Percentiles rank a stretch among this genome's conserved stretches.
Conservation (phyloP, 169 alveolate genomes). For the Amoebophrya sp. region DNA sequence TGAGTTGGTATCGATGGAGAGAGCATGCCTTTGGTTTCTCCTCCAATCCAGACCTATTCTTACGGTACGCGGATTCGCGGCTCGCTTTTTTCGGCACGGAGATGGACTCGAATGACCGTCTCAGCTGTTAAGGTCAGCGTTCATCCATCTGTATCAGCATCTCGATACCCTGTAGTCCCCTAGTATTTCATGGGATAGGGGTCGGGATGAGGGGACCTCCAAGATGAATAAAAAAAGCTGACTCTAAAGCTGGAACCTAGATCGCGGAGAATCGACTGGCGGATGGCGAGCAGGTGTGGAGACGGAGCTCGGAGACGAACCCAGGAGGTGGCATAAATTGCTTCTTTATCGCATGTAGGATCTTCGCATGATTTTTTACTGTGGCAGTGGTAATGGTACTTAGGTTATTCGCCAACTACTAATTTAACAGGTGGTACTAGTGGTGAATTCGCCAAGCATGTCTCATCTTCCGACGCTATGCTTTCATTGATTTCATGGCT, state of each 20-base stretch:
- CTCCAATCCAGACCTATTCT: background rate
- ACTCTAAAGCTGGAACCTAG: constrained; percentile 6
- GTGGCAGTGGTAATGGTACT: background rate
- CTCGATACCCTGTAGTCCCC: too few species aligned
- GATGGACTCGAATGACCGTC: background rate
- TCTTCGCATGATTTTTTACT: background rate
- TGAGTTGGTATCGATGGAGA: background rate
- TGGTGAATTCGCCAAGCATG: too few species aligned
- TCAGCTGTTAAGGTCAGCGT: too few species aligned
- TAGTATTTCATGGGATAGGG: too few species aligned
- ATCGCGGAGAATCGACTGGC: background rate
- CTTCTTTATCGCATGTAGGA: background rate
- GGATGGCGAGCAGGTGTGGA: constrained; percentile 3
- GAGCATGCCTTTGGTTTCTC: background rate
- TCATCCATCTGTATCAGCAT: too few species aligned
- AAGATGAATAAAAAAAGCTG: too few species aligned
- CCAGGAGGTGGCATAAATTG: background rate
- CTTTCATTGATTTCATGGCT: too few species aligned
- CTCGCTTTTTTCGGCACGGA: background rate
- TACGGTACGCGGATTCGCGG: background rate
- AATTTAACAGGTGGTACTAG: too few species aligned
- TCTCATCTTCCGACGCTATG: too few species aligned
- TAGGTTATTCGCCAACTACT: too few species aligned
- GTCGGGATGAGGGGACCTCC: too few species aligned
- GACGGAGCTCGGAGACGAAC: background rate